These are phyloP conservation scores for Entamoeba invadens DNA, from an alignment of 208 protist genomes.

Conservation along the genomic window DNA sequence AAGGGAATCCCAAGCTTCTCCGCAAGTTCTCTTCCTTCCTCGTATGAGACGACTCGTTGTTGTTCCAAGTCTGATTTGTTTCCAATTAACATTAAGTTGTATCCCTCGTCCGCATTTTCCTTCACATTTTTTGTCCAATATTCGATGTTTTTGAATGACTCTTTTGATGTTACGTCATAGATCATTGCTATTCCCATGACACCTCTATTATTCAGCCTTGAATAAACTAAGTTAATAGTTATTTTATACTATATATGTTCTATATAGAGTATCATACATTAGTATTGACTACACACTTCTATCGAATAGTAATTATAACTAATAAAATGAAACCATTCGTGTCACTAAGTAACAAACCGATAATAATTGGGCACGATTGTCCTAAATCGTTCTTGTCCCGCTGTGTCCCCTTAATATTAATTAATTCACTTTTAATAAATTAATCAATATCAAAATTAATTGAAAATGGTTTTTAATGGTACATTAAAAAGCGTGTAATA, in stretches of 20 bases:
- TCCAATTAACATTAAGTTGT: conserved; percentile 10
- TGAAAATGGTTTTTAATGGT: no score
- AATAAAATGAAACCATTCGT: no score
- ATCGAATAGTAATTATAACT: no score
- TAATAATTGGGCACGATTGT: neutral
- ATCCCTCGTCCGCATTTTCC: conserved; percentile 6
- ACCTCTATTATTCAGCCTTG: no score
- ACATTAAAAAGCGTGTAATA: no score
- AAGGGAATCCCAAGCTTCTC: neutral
- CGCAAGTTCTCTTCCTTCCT: neutral
- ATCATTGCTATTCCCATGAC: conserved; percentile 12
- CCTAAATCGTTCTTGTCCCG: conserved; percentile 1
- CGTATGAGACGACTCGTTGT: neutral
- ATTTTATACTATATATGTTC: no score
- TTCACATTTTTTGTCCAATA: conserved; percentile 17
- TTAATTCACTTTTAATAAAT: no score
- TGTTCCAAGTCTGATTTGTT: conserved; percentile 15
- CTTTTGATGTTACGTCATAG: conserved; percentile 18
- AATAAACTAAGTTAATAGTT: no score
- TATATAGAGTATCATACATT: no score
- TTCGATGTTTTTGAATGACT: conserved; percentile 3
- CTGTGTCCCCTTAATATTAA: neutral
- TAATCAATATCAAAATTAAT: no score
- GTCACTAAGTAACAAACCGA: no score
- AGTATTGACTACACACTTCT: no score